Base-by-base conservation (phyloP, 164 flowering plant genomes). In the Tinospora cordifolia region DNA sequence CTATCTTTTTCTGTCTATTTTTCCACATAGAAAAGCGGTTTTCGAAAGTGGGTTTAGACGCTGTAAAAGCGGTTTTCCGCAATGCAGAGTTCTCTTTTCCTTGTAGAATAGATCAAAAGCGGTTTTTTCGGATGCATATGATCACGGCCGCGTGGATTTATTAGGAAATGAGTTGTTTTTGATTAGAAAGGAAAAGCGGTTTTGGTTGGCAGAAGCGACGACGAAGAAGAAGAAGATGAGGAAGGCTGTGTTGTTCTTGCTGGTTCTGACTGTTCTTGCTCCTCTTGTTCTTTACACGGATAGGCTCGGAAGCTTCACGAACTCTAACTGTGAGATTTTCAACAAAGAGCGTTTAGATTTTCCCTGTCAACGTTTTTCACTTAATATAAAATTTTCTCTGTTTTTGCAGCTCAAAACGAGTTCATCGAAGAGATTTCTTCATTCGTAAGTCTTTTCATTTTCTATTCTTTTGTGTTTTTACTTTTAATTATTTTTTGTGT, bases 271-370 rank as follows among this genome's bases (percentile, higher is more conserved):
- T 0, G 92, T 94, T 40, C 68, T 92, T 46, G 85, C 98, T 41
- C 98, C 97, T 0, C 83, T 94, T 66, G 75, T 90, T 59, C 88
- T 94, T 21, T 94, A 84, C 76, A 87, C 92, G 24, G 88, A 90
- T 73, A 84, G 75, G 63, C 86, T 89, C 71, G 83, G 79, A 36
- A 74, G 74, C 70, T 85, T 83, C 79, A 75, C 74, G 9, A 41
- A 73, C 66, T 74, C 83, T 19, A 71, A 80, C 63, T 68, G 95
- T 88, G 76, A 78, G 64, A 65, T 63, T 62, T 63, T 62, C n/a
- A n/a, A n/a, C n/a, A n/a, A n/a, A n/a, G n/a, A n/a, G n/a, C 15
- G 15, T 26, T n/a, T 62, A 0, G 26, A 1, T 44, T 49, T 44
- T 57, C 1, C 71, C 8, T 26, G n/a, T n/a, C n/a, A n/a, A n/a